Percentiles rank a stretch among this genome's conserved stretches.
Conservation (phyloP, 257 asterid genomes). For the Striga asiatica region DNA sequence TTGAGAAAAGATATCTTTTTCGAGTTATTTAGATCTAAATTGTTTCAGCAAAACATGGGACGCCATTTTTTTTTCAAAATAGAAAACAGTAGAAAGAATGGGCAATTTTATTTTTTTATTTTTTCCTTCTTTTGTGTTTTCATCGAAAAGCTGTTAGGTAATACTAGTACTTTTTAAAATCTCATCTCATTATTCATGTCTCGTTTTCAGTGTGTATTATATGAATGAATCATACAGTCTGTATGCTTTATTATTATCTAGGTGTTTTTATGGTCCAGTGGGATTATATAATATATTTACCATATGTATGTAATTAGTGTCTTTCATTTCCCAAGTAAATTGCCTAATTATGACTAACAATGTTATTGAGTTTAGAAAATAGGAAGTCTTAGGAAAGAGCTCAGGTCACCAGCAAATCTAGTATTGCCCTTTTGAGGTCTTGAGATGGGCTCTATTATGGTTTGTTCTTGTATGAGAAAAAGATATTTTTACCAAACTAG, state of each 20-base stretch:
- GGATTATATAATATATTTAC: slow-evolving; percentile 20
- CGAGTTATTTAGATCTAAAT: slow-evolving; percentile 9
- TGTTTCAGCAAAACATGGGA: slow-evolving; percentile 1
- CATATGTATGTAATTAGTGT: background rate
- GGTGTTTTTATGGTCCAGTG: slow-evolving; percentile 12
- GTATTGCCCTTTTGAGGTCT: too few species aligned
- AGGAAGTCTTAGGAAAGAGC: too few species aligned
- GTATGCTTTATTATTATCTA: slow-evolving; percentile 1
- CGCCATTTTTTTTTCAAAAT: background rate
- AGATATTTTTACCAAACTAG: slow-evolving; percentile 16
- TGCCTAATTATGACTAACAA: slow-evolving; percentile 1
- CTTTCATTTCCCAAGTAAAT: slow-evolving; percentile 5
- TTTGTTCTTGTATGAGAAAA: too few species aligned
- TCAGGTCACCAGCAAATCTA: too few species aligned
- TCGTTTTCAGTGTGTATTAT: background rate
- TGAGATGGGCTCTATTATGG: too few species aligned
- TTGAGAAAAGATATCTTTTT: background rate
- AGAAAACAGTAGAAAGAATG: too few species aligned
- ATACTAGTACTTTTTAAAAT: background rate
- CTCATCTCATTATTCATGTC: background rate
- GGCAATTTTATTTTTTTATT: background rate
- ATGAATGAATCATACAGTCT: background rate
- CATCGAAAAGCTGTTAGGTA: too few species aligned
- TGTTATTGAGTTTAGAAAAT: too few species aligned
- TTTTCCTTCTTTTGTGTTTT: background rate